Evolutionary conservation across 73 alveolate genomes (phyloP).

Genomic region (Durusdinium trenchii): DNA sequence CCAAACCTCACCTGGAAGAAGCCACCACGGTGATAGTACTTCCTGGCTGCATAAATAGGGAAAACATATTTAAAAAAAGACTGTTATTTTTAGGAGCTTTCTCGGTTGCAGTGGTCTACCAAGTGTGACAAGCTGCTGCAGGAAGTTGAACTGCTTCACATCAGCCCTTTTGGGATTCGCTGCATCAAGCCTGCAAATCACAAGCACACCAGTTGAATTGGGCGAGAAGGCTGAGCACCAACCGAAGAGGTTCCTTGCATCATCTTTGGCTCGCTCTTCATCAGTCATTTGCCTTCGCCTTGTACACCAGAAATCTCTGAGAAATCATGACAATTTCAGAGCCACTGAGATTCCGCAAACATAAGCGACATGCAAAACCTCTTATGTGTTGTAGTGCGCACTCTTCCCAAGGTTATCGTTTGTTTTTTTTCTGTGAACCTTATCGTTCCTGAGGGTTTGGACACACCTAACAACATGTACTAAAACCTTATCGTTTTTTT

Average conservation of each 20-base stretch:
- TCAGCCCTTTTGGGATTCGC: slow-evolving; percentile 86
- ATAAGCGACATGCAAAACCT: too few relatives aligned
- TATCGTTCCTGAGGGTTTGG: too few relatives aligned
- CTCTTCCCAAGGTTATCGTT: too few relatives aligned
- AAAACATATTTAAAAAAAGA: too few relatives aligned
- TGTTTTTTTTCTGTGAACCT: too few relatives aligned
- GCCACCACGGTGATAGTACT: slow-evolving; percentile 95
- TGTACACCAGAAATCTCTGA: neutral
- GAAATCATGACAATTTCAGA: too few relatives aligned
- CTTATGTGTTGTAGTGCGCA: too few relatives aligned
- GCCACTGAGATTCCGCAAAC: too few relatives aligned
- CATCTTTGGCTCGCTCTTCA: slow-evolving; percentile 84
- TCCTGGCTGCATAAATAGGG: too few relatives aligned
- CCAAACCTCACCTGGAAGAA: slow-evolving; percentile 67
- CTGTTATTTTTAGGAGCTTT: too few relatives aligned
- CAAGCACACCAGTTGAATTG: neutral
- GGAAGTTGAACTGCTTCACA: slow-evolving; percentile 83
- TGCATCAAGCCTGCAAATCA: slow-evolving; percentile 46
- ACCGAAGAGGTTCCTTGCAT: neutral
- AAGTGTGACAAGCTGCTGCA: slow-evolving; percentile 35
- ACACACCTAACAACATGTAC: too few relatives aligned
- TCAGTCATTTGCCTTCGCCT: slow-evolving; percentile 93
- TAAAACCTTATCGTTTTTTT: too few relatives aligned
- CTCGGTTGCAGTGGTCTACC: neutral
- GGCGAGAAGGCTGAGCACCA: neutral